These are phyloP conservation scores for Pisolithus albus DNA, from an alignment of 768 basidiomycete genomes.

Conservation along the genomic window DNA sequence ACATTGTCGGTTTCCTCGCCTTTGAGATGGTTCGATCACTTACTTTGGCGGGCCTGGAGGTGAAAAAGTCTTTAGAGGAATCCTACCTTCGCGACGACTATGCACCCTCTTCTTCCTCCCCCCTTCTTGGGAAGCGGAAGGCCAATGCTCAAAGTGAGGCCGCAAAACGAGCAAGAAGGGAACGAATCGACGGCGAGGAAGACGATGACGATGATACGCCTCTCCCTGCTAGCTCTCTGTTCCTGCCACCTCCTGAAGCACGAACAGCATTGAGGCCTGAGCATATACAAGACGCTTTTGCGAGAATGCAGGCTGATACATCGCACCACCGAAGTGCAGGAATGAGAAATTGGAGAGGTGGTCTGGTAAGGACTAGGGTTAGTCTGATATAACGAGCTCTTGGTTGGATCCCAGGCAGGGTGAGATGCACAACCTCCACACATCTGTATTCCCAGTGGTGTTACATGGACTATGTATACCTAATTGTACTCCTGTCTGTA, in stretches of 20 bases:
- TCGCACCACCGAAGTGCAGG: conserved; percentile 75
- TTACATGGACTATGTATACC: not conserved
- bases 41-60: conserved; percentile 79
- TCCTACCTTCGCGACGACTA: conserved; percentile 62
- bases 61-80: conserved; percentile 75
- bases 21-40: conserved; percentile 97
- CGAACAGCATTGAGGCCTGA: conserved; percentile 72
- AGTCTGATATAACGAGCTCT: conserved; percentile 53
- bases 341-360: conserved; percentile 86
- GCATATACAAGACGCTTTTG: conserved; percentile 88
- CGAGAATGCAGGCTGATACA: conserved; percentile 85
- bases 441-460: not conserved
- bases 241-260: conserved; percentile 77
- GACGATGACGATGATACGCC: conserved; percentile 58
- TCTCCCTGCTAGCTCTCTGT: conserved; percentile 64
- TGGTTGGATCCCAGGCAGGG: too few species aligned
- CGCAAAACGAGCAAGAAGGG: conserved; percentile 45
- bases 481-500: not conserved
- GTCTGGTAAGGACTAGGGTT: conserved; percentile 70
- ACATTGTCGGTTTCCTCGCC: conserved; percentile 94
- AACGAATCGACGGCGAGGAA: conserved; percentile 39
- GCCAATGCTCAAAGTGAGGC: conserved; percentile 38
- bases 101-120: conserved; percentile 37
- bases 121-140: conserved; percentile 67
- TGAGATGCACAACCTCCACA: not conserved